Evolutionary conservation across 495 filamentous ascomycete species (phyloP), one percentile per base, ranked within the genome.

Genomic region (Cudoniella acicularis): DNA sequence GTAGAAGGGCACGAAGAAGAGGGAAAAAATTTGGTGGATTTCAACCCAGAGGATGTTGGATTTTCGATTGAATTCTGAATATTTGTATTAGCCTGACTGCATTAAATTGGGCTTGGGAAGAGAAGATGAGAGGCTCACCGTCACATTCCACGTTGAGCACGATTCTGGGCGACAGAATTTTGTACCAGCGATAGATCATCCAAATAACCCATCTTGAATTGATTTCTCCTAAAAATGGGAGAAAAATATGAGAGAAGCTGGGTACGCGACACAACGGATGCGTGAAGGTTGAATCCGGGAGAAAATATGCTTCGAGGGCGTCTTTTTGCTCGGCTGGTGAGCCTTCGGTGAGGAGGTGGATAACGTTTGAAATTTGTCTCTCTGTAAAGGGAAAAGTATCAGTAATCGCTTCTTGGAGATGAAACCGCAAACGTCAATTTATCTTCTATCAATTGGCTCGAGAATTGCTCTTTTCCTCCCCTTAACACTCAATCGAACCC

Each of bases 181-280:
- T 90, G 71, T 95, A 94, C 88, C 90, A 96, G 59, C 86, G 87
- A 63, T 87, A 93, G 40, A 96, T 87, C 56, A 79, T 79, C 57
- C 76, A 74, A 24, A 95, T 76, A 18, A 87, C 67, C 67, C 75
- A 78, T 43, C 89, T 78, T 11, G 88, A 87, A 54, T 75, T 72
- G 27, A 81, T 40, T 0, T 70, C 72, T 25, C 78, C 79, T 10
- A 76, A 60, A 54, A 79, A 76, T 1, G 75, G 77, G 16, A 79
- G 43, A 1, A 60, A 49, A 42, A 63, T 36, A 20, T 75, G 59
- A 8, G 68, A 70, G 68, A 83, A 85, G 59, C 78, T 80, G 36
- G 83, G 82, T 1, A 91, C 85, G 20, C 83, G 83, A 67, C 88
- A 93, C 71, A 95, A 88, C 0, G 91, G 91, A 67, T 96, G 91